phyloP scores from a whole-genome alignment of 306 rosid genomes.

The Delonix regia region DNA sequence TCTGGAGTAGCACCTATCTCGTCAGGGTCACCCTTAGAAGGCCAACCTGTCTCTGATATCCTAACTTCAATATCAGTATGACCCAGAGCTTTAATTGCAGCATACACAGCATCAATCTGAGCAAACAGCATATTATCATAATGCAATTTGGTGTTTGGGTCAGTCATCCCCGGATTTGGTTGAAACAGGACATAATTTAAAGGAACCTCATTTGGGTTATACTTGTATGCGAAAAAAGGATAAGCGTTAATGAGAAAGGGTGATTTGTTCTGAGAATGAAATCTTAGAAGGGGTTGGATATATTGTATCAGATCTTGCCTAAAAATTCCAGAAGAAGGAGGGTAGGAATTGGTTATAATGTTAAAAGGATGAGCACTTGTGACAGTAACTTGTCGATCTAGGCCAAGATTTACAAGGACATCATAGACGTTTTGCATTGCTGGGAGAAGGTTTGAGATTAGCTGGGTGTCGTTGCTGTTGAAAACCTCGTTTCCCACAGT shows the following conservation, averaged over 20 bases:
- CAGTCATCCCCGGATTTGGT: conserved; percentile 72
- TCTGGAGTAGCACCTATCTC: conserved; percentile 78
- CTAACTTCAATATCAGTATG: conserved; percentile 72
- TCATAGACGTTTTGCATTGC: conserved; percentile 78
- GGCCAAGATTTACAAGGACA: conserved; percentile 72
- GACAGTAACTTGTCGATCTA: conserved; percentile 64
- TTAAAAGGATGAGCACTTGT: conserved; percentile 78
- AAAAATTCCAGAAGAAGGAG: conserved; percentile 81
- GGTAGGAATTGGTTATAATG: conserved; percentile 61
- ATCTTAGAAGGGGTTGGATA: conserved; percentile 66
- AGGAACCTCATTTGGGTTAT: conserved; percentile 53
- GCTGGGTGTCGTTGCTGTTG: conserved; percentile 42
- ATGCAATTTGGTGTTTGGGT: conserved; percentile 68
- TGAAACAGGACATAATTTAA: conserved; percentile 75
- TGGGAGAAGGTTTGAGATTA: conserved; percentile 60
- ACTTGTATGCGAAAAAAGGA: conserved; percentile 85
- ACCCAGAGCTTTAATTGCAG: conserved; percentile 76
- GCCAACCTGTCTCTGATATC: conserved; percentile 96
- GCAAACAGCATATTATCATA: conserved; percentile 94
- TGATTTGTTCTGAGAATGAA: conserved; percentile 64
- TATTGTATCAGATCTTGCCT: conserved; percentile 54
- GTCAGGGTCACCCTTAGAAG: conserved; percentile 75
- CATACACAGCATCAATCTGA: conserved; percentile 92
- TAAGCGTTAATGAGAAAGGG: conserved; percentile 88
- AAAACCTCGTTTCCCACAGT: conserved; percentile 82